These are phyloP conservation scores for Talaromyces thailandensis DNA, from an alignment of 495 filamentous ascomycete species.

Conservation along the genomic window DNA sequence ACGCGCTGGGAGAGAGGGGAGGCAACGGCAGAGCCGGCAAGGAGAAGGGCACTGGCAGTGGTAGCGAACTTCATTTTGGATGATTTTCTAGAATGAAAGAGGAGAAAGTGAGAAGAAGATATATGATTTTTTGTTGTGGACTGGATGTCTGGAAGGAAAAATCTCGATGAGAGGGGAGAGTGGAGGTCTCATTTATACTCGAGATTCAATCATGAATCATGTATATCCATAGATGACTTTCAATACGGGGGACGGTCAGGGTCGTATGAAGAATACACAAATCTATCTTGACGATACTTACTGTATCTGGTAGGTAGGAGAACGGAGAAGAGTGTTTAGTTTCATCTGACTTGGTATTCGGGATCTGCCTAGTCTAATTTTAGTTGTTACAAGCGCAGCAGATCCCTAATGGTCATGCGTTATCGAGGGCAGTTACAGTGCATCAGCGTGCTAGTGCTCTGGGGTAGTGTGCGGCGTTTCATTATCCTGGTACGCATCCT, in stretches of 20 bases:
- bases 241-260: neutral
- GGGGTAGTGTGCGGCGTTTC: neutral
- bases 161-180: neutral
- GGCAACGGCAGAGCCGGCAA: slow-evolving; percentile 5
- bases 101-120: neutral
- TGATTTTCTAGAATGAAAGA: neutral
- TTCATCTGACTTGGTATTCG: neutral
- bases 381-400: neutral
- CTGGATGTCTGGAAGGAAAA: neutral
- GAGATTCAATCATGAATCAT: neutral
- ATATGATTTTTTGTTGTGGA: neutral
- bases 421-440: neutral
- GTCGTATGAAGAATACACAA: neutral
- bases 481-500: neutral
- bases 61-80: slow-evolving; percentile 6
- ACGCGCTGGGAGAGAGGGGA: slow-evolving; percentile 2
- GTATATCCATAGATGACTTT: neutral
- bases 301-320: neutral
- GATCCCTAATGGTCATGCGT: neutral
- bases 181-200: neutral
- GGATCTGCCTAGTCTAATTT: neutral
- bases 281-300: slow-evolving; percentile 1
- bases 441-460: neutral
- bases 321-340: neutral
- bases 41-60: slow-evolving; percentile 5